Percentiles rank a stretch among this genome's conserved stretches.
Evolutionary conservation across 1,284 basidiomycete genomes (phyloP).

Genomic region (Puccinia triticina): DNA sequence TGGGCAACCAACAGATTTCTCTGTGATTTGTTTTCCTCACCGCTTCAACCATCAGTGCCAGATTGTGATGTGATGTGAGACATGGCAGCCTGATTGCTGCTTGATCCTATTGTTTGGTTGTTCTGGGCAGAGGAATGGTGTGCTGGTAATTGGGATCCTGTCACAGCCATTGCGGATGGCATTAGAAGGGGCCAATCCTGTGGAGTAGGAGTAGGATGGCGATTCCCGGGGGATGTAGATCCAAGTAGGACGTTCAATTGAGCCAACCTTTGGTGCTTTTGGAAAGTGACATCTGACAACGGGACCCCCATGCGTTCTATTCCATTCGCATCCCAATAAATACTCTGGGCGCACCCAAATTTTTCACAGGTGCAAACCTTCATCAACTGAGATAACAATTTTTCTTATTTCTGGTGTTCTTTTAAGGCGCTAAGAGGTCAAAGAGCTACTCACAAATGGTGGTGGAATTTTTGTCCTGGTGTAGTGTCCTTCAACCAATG

Average conservation of each 20-base stretch:
- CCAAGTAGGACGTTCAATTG: not conserved
- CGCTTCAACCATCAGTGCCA: not conserved
- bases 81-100: not conserved
- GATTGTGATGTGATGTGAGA: constrained; percentile 2
- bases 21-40: not conserved
- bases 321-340: not conserved
- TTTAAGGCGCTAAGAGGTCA: no score
- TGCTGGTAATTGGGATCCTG: not conserved
- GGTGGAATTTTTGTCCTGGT: not conserved
- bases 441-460: not conserved
- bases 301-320: not conserved
- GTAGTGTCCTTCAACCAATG: no score
- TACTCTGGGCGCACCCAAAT: not conserved
- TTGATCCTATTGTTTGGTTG: not conserved
- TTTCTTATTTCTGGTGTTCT: no score
- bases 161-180: not conserved
- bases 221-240: not conserved
- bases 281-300: not conserved
- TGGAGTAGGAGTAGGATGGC: not conserved
- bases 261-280: constrained; percentile 8
- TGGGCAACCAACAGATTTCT: not conserved
- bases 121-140: not conserved
- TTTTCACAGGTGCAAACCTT: not conserved
- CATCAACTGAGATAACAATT: not conserved
- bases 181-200: not conserved